Conservation (phyloP, 192 early-diverging fungal species). For the Backusella westeae region DNA sequence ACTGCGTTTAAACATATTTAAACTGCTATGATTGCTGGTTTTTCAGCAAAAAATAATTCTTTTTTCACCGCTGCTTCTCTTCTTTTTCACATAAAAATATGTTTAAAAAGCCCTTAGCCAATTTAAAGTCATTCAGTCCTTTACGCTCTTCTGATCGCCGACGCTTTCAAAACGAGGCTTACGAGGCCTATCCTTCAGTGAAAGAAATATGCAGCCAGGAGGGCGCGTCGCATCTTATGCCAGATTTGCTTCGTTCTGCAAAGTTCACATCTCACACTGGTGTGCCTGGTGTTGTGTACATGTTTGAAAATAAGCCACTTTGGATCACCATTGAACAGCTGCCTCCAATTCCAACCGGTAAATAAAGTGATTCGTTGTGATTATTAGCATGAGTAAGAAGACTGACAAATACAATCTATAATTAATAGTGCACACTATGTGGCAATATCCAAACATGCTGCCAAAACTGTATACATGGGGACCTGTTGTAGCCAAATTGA, state of each 20-base stretch:
- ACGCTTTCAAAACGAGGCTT: slow-evolving; percentile 61
- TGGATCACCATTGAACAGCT: slow-evolving; percentile 61
- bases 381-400: neutral
- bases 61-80: neutral
- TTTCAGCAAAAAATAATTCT: too few species aligned
- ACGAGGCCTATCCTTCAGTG: slow-evolving; percentile 47
- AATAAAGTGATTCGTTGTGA: neutral
- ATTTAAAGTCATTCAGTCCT: slow-evolving; percentile 64
- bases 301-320: slow-evolving; percentile 57
- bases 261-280: slow-evolving; percentile 68
- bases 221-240: slow-evolving; percentile 41
- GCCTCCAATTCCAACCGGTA: slow-evolving; percentile 64
- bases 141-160: slow-evolving; percentile 68
- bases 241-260: slow-evolving; percentile 57
- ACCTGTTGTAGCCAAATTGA: slow-evolving; percentile 67
- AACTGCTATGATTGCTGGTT: too few species aligned
- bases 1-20: too few species aligned
- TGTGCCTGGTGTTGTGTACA: slow-evolving; percentile 61
- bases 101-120: slow-evolving; percentile 75
- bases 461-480: slow-evolving; percentile 67
- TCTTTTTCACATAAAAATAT: slow-evolving; percentile 33
- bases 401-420: neutral
- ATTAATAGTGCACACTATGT: slow-evolving; percentile 68
- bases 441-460: slow-evolving; percentile 66
- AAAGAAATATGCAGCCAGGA: slow-evolving; percentile 38